Base-by-base conservation (phyloP, 352 stramenopile genomes). In the Pythium chondricola region DNA sequence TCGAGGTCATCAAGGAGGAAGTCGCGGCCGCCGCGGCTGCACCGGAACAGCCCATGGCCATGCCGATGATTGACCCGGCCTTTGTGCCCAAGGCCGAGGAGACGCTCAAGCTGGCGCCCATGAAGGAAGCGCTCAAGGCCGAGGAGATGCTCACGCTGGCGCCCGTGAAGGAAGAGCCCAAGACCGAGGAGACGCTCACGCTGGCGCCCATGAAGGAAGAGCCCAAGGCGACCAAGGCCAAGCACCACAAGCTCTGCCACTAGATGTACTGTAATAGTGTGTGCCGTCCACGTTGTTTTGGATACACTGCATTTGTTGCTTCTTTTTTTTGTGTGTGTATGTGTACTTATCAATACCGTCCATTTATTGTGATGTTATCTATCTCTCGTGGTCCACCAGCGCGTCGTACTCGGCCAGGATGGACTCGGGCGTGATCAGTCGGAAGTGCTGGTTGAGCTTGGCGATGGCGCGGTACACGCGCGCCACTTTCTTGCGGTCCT, bases 391-490 rank as follows among this genome's bases (percentile, higher is more conserved):
- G 53, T 49, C 64, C 39, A 77, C 59, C 21, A 87, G 58, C 18
- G 66, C 42, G 18, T 83, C 70, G 50, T 93, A 97, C 25, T 95
- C 80, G 16, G 61, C 67, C 69, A 97, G 80, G 55, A 97, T 93
- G 47, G 68, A 88, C 58, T 98, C 88, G 24, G 89, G 88, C n/a
- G 83, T 96, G 40, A 97, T 95, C 42, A 87, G 60, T n/a, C 70
- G 84, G 58, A 97, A 94, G 30, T 87, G 72, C 30, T 95, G 69
- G 48, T 93, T 85, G 7, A 98, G 74, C 49, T 65, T 78, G 58
- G 92, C 63, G 43, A 98, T 74, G 11, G 85, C 72, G 68, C 96
- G 95, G 47, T 92, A 69, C 40, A 98, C 75, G 42, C 86, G 67
- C 30, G 88, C 88, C 41, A 97, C 85, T 24, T 74, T 83, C 38